phyloP scores from a whole-genome alignment of 1,284 basidiomycete genomes.

The Jaminaea rosea region DNA sequence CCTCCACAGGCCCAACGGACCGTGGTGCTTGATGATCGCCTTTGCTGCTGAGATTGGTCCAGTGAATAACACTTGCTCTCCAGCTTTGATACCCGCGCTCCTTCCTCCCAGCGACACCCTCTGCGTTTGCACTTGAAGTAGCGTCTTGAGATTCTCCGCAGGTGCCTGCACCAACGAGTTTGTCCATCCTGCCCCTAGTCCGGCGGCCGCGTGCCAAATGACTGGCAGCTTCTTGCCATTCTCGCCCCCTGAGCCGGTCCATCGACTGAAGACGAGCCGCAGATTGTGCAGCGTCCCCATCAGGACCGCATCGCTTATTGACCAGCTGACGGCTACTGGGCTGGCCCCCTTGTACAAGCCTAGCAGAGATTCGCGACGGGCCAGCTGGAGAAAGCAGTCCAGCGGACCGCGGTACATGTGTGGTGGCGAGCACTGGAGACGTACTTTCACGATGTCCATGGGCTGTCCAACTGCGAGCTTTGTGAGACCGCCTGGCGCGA shows the following conservation, averaged over 20 bases:
- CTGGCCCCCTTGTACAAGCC: conserved; percentile 51
- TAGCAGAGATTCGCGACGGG: conserved; percentile 55
- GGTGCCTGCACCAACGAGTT: conserved; percentile 61
- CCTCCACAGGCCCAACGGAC: conserved; percentile 43
- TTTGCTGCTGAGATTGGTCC: conserved; percentile 47
- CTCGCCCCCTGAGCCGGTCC: conserved; percentile 9
- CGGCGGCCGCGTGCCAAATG: conserved; percentile 52
- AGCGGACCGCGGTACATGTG: conserved; percentile 61
- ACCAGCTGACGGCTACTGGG: conserved; percentile 68
- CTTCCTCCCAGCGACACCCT: conserved; percentile 44
- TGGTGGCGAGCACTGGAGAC: conserved; percentile 64
- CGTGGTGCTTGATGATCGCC: conserved; percentile 39
- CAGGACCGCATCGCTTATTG: conserved; percentile 64
- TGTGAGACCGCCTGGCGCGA: too few relatives aligned
- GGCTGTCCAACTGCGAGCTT: conserved; percentile 49
- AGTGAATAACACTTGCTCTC: conserved; percentile 15
- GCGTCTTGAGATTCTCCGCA: conserved; percentile 57
- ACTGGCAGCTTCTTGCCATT: conserved; percentile 18
- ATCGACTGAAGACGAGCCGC: conserved; percentile 9
- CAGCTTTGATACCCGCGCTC: too few relatives aligned
- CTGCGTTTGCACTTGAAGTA: conserved; percentile 66
- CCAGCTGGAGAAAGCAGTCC: conserved; percentile 59
- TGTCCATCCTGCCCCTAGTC: conserved; percentile 59
- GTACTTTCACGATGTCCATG: conserved; percentile 65
- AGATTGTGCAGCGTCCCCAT: conserved; percentile 58